Conservation (phyloP, 2,329 filamentous ascomycete genomes). For the Lasiodiplodia sp. region DNA sequence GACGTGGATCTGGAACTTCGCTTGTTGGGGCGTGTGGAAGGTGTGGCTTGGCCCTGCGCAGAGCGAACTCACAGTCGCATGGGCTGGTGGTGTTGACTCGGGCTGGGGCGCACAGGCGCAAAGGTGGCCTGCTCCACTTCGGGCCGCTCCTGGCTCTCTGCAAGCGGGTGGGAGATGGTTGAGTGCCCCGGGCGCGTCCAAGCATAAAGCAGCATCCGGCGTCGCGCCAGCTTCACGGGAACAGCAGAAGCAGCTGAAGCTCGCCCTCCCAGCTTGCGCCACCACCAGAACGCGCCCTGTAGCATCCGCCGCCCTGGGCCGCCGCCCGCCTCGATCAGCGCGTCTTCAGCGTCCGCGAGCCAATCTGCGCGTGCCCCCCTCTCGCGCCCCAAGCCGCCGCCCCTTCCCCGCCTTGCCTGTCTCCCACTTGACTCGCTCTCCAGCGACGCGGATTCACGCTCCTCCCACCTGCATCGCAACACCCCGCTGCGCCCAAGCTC, state of each 20-base stretch:
- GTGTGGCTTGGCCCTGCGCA: slow-evolving; percentile 27
- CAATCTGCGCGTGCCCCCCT: slow-evolving; percentile 14
- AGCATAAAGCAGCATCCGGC: slow-evolving; percentile 13
- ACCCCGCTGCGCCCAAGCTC: background rate
- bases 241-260: background rate
- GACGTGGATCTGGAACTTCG: slow-evolving; percentile 30
- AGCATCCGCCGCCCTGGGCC: slow-evolving; percentile 11
- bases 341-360: slow-evolving; percentile 5
- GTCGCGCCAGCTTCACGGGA: background rate
- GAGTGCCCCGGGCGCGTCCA: slow-evolving; percentile 20
- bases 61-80: background rate
- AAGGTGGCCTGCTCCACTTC: slow-evolving; percentile 15
- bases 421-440: slow-evolving; percentile 26
- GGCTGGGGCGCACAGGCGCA: background rate
- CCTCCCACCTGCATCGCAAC: slow-evolving; percentile 7
- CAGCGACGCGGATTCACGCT: slow-evolving; percentile 8
- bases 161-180: slow-evolving; percentile 18
- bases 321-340: slow-evolving; percentile 15
- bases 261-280: background rate
- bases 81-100: slow-evolving; percentile 20
- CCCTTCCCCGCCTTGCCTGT: slow-evolving; percentile 19
- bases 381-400: slow-evolving; percentile 5
- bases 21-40: slow-evolving; percentile 21
- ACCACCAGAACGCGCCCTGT: background rate
- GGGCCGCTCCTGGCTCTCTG: slow-evolving; percentile 19